Conservation (phyloP, 768 basidiomycete species). For the Tricholoma saponaceum region DNA sequence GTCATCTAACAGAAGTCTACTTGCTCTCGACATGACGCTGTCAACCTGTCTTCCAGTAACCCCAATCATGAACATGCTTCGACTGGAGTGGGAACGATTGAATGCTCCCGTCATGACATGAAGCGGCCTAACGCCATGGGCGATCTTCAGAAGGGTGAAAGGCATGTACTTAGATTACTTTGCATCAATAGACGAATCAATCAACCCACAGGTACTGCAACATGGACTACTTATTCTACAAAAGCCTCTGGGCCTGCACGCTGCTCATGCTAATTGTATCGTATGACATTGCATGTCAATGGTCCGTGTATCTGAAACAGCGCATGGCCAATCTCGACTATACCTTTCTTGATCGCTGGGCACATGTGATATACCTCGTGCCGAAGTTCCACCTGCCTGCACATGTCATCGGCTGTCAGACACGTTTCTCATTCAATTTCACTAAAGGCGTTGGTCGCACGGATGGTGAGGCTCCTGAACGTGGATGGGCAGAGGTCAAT, state of each 20-base stretch:
- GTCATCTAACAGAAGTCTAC: constrained; percentile 18
- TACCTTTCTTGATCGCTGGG: neutral
- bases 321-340: neutral
- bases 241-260: constrained; percentile 3
- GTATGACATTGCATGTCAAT: constrained; percentile 20
- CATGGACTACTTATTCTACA: constrained; percentile 18
- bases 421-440: neutral
- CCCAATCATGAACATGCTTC: constrained; percentile 17
- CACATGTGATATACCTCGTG: neutral
- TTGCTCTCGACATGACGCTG: constrained; percentile 25
- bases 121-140: constrained; percentile 21
- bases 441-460: neutral
- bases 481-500: constrained; percentile 25
- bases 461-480: neutral
- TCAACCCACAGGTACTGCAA: constrained; percentile 22
- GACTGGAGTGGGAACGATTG: constrained; percentile 23
- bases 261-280: constrained; percentile 9
- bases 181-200: no score
- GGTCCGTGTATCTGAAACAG: constrained; percentile 5
- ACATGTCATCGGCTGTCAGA: neutral
- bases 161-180: constrained; percentile 14
- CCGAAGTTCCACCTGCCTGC: neutral
- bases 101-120: constrained; percentile 27
- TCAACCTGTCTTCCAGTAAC: constrained; percentile 17
- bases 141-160: constrained; percentile 29